Evolutionary conservation across 2,329 filamentous ascomycete genomes (phyloP), one percentile per base, ranked within the genome.

Genomic region (Nemania sp.): DNA sequence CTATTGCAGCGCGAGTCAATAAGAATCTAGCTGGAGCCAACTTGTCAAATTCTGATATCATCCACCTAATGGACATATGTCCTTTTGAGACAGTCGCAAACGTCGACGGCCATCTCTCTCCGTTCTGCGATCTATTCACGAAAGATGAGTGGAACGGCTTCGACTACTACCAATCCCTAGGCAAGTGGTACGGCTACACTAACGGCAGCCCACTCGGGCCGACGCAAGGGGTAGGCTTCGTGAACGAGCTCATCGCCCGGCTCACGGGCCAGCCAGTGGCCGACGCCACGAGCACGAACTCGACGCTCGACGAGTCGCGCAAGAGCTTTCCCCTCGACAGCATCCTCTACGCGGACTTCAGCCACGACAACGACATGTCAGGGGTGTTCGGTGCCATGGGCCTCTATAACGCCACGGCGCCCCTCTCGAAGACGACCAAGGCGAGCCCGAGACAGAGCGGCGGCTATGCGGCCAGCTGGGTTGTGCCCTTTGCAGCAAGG

Each of bases 311-410:
- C 77, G 81, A 82, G 5, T 84, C 89, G 66, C 81, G 86, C 0
- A 77, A 80, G 6, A 94, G 92, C 0, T 98, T 97, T 75, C 94
- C 94, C 0, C 82, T 97, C 0, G 85, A 86, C 69, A 80, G 82
- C 51, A 81, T 81, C 11, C 81, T 97, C 1, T 98, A 97, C 76
- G 94, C 93, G 0, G 94, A 98, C 79, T 97, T 98, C 77, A 93
- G 90, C 70, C 94, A 98, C 79, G 94, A 98, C 80, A 97, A 97
- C 78, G 90, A 92, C 76, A 93, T 98, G 89, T 88, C 88, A 32
- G 86, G 87, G 7, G 88, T 97, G 6, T 92, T 92, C 76, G 89
- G 89, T 5, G 93, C 93, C 0, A 77, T 98, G 70, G 92, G 93
- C 0, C 81, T 97, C 27, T 97, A 93, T 80, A 92, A 94, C 72